Base-by-base conservation (phyloP, 1,284 basidiomycete genomes). In the Ceratobasidium papillatum region DNA sequence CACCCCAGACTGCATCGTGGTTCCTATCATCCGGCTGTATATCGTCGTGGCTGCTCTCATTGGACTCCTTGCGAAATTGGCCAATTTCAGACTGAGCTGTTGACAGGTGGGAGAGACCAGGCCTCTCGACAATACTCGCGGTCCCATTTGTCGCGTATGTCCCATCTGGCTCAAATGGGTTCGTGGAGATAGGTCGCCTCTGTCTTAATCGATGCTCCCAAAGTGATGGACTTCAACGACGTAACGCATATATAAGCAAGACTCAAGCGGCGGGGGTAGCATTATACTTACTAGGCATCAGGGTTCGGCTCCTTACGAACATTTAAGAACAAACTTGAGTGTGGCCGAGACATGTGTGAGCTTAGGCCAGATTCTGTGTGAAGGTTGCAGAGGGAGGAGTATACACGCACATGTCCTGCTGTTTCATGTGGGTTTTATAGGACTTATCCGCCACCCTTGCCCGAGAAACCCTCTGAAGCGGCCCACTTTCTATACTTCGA, bases 141-240 rank as follows among this genome's bases (percentile, higher is more conserved):
- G n/a, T 34, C n/a, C 25, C 71, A 41, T 52, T 51, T 8, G 12
- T 27, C 0, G 30, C 34, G 30, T 32, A 1, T 5, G 32, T 17
- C 17, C 32, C 47, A 27, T 63, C 49, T 4, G 19, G 54, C 5
- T 51, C 59, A 47, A 73, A 73, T 7, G 71, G 71, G 34, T 73
- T 73, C 12, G 22, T 45, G 3, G 59, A 73, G 25, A 73, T 22
- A 2, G 71, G 71, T 1, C 71, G 71, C 34, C 71, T 59, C 38
- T 73, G 58, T 34, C 47, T 38, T 3, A 73, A 36, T 7, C 71
- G 71, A 36, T 73, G 71, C 45, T 63, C 71, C 71, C 71, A 73
- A 34, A 62, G 47, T 47, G 34, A 17, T 27, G 71, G 59, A 22
- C 71, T 73, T 19, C 19, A 49, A 41, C 4, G 9, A 30, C 30